phyloP scores from a whole-genome alignment of 164 flowering plant species.

The Nelumbo lutea region DNA sequence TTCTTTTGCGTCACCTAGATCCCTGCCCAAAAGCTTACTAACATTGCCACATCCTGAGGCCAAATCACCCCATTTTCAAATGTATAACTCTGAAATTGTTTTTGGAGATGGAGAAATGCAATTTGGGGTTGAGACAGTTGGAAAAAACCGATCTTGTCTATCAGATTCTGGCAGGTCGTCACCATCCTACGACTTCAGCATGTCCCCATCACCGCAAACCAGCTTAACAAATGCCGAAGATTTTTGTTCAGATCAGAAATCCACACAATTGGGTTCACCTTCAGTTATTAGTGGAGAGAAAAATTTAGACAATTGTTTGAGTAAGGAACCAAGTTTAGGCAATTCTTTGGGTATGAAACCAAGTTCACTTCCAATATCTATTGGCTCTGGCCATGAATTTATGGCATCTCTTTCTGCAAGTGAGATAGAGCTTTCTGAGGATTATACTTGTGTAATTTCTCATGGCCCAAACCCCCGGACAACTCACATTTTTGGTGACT shows the following conservation, averaged over 20 bases:
- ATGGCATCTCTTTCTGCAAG: background rate
- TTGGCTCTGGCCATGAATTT: background rate
- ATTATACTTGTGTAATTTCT: slow-evolving; percentile 1
- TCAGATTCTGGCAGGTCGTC: background rate
- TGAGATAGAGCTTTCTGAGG: background rate
- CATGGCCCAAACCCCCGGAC: background rate
- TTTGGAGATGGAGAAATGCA: background rate
- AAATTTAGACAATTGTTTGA: background rate
- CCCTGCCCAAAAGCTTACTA: background rate
- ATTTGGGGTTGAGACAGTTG: background rate
- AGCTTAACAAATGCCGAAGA: background rate
- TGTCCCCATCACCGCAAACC: background rate
- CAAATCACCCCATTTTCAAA: background rate
- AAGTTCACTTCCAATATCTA: background rate
- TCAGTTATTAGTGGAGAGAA: background rate
- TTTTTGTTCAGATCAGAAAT: background rate
- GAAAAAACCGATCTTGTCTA: background rate
- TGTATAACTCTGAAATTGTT: background rate
- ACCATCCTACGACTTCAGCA: background rate
- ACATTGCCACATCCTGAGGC: background rate
- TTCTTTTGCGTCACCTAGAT: background rate
- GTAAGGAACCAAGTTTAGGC: background rate
- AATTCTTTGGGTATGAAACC: background rate
- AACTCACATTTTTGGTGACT: background rate
- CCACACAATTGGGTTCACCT: background rate